phyloP scores from a whole-genome alignment of 164 flowering plant genomes.

The Nelumbo lutea region DNA sequence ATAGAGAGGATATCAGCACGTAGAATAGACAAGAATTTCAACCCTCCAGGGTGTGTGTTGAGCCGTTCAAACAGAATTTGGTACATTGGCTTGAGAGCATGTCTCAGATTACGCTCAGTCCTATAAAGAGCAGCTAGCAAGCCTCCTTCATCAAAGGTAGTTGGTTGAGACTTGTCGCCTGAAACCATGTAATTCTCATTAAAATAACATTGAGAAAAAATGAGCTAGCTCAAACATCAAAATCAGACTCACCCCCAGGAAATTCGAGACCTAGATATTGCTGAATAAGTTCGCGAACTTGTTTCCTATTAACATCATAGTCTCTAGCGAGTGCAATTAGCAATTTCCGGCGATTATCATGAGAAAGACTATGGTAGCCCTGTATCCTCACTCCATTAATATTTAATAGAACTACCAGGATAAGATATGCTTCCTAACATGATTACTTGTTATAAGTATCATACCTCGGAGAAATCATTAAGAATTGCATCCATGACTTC shows the following conservation, averaged over 20 bases:
- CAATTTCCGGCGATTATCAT: constrained; percentile 45
- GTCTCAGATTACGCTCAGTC: constrained; percentile 71
- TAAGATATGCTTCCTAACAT: neutral
- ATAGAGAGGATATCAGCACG: constrained; percentile 77
- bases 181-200: constrained; percentile 13
- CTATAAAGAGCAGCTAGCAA: constrained; percentile 61
- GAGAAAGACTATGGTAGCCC: constrained; percentile 66
- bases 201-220: neutral
- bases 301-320: constrained; percentile 62
- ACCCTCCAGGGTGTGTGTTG: constrained; percentile 82
- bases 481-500: constrained; percentile 65
- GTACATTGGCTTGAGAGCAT: constrained; percentile 74
- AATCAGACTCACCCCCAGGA: constrained; percentile 39
- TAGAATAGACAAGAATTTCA: constrained; percentile 63
- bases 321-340: constrained; percentile 65
- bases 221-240: constrained; percentile 8
- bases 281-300: constrained; percentile 65
- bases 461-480: constrained; percentile 65
- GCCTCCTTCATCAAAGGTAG: constrained; percentile 41
- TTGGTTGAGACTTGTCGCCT: constrained; percentile 40
- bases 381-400: constrained; percentile 22
- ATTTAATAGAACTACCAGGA: constrained; percentile 6
- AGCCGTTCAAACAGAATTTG: constrained; percentile 79
- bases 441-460: neutral
- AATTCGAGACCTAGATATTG: constrained; percentile 78